These are phyloP conservation scores for Heliamphora pulchella DNA, from an alignment of 179 eudicot species.

Conservation along the genomic window DNA sequence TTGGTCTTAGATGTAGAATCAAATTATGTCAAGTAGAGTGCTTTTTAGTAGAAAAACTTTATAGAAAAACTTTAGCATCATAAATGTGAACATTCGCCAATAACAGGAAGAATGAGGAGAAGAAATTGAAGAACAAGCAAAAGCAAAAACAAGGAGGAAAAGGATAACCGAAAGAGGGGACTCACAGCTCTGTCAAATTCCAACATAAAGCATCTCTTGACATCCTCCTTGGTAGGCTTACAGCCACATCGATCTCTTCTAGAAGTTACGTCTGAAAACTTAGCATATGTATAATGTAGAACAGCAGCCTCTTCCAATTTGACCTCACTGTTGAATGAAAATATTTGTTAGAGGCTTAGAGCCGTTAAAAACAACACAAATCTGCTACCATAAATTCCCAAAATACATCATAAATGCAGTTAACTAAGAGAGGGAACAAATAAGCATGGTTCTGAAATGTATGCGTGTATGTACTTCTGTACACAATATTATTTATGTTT, in stretches of 20 bases:
- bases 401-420: background rate
- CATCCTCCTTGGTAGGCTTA: slow-evolving; percentile 86
- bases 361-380: background rate
- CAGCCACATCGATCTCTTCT: slow-evolving; percentile 91
- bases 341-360: background rate
- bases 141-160: background rate
- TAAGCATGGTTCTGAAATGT: background rate
- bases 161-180: background rate
- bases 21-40: background rate
- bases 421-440: background rate
- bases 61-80: too few species aligned
- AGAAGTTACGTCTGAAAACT: slow-evolving; percentile 81
- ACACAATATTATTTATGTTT: background rate
- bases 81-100: background rate
- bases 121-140: background rate
- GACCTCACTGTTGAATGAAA: slow-evolving; percentile 47
- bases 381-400: background rate
- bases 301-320: slow-evolving; percentile 86
- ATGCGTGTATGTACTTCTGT: background rate
- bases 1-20: background rate
- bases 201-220: slow-evolving; percentile 87
- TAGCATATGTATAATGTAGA: slow-evolving; percentile 71
- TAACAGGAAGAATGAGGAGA: background rate
- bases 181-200: slow-evolving; percentile 89
- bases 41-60: background rate